Conservation (phyloP, 2,329 filamentous ascomycete genomes). For the Lojkania enalia region DNA sequence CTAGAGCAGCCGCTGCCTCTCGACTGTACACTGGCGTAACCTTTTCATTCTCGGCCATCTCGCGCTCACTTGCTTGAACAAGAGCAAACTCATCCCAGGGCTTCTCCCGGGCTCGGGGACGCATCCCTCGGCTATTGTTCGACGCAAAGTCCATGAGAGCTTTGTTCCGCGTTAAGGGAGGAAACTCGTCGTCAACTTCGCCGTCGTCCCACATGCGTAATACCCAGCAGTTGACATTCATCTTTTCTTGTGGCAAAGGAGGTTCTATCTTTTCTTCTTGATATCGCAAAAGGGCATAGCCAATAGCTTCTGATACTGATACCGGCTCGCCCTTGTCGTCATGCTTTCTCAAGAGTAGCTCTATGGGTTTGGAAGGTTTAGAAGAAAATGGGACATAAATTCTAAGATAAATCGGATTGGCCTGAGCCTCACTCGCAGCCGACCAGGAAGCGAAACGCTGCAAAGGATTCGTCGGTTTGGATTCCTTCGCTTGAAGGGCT, state of each 20-base stretch:
- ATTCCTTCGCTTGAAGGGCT: conserved; percentile 71
- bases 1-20: conserved; percentile 47
- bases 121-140: conserved; percentile 71
- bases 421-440: conserved; percentile 70
- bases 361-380: conserved; percentile 65
- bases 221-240: conserved; percentile 81
- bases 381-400: conserved; percentile 76
- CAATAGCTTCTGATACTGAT: conserved; percentile 79
- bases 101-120: conserved; percentile 70
- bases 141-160: conserved; percentile 76
- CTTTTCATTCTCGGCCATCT: conserved; percentile 70
- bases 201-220: conserved; percentile 82
- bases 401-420: conserved; percentile 71
- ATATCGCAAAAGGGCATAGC: conserved; percentile 76
- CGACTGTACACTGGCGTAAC: conserved; percentile 68
- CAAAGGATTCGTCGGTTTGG: conserved; percentile 70
- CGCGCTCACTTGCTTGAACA: conserved; percentile 69
- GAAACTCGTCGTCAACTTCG: conserved; percentile 84
- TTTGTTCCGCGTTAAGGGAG: conserved; percentile 73
- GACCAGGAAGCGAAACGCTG: conserved; percentile 76
- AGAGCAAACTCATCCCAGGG: conserved; percentile 83
- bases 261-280: conserved; percentile 76
- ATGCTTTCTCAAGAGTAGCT: conserved; percentile 71
- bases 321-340: conserved; percentile 71
- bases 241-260: conserved; percentile 63